Percentiles rank a stretch among this genome's conserved stretches.
Conservation (phyloP, 192 early-diverging fungal species). For the Coemansia sp. region DNA sequence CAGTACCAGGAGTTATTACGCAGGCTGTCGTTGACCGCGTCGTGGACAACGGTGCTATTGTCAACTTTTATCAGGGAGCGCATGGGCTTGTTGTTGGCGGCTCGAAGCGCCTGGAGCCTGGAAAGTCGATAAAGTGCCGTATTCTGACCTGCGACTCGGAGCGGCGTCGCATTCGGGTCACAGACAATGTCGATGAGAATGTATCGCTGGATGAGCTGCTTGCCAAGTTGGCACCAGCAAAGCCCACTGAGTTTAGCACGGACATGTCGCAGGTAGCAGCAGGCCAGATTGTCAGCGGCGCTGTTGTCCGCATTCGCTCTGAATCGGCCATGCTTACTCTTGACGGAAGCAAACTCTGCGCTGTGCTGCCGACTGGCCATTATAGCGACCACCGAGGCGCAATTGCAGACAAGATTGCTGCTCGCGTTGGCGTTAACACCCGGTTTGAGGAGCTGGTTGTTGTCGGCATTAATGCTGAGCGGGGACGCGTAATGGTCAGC, state of each 20-base stretch:
- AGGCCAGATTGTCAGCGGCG: slow-evolving; percentile 57
- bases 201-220: slow-evolving; percentile 41
- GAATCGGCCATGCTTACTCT: slow-evolving; percentile 59
- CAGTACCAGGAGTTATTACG: slow-evolving; percentile 60
- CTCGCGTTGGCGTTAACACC: slow-evolving; percentile 23
- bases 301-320: slow-evolving; percentile 56
- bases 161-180: slow-evolving; percentile 61
- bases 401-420: slow-evolving; percentile 25
- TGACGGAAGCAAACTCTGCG: slow-evolving; percentile 59
- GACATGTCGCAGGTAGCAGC: slow-evolving; percentile 39
- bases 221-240: slow-evolving; percentile 1
- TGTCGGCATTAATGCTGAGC: slow-evolving; percentile 51
- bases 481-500: slow-evolving; percentile 56
- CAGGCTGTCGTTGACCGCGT: slow-evolving; percentile 34
- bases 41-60: slow-evolving; percentile 66
- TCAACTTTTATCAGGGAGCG: slow-evolving; percentile 77
- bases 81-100: slow-evolving; percentile 61
- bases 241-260: slow-evolving; percentile 15
- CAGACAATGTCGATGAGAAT: slow-evolving; percentile 44
- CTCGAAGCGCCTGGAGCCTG: slow-evolving; percentile 58
- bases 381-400: slow-evolving; percentile 63
- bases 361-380: slow-evolving; percentile 58
- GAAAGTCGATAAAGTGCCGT: slow-evolving; percentile 74
- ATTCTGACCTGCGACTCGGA: slow-evolving; percentile 61
- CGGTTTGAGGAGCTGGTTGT: slow-evolving; percentile 62